Evolutionary conservation across 257 asterid species (phyloP).

Genomic region (Solanum sparsipilum): DNA sequence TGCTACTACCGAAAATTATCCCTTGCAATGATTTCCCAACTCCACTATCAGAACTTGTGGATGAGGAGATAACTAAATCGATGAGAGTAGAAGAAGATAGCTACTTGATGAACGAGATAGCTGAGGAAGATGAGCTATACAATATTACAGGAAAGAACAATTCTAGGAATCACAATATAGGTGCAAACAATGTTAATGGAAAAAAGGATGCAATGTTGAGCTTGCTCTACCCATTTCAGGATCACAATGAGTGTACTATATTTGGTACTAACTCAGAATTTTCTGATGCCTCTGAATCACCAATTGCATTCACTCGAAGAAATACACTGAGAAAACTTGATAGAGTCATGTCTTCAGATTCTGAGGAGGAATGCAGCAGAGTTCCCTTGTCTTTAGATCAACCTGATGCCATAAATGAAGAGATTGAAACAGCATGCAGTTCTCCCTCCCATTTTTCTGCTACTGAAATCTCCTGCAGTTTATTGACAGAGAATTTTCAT

Average conservation of each 20-base stretch:
- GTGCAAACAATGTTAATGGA: slow-evolving; percentile 29
- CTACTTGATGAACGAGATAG: slow-evolving; percentile 17
- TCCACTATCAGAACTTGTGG: slow-evolving; percentile 70
- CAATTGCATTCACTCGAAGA: slow-evolving; percentile 36
- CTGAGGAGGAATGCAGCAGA: slow-evolving; percentile 55
- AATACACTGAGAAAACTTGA: slow-evolving; percentile 39
- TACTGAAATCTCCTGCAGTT: slow-evolving; percentile 20
- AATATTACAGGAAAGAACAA: slow-evolving; percentile 6
- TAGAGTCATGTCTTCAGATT: slow-evolving; percentile 65
- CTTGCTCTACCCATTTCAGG: slow-evolving; percentile 29
- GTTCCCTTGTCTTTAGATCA: slow-evolving; percentile 24
- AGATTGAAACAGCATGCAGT: slow-evolving; percentile 14
- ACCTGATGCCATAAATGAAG: slow-evolving; percentile 22
- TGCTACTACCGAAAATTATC: slow-evolving; percentile 54
- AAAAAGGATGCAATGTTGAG: slow-evolving; percentile 68
- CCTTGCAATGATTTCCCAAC: slow-evolving; percentile 54
- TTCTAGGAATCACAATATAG: slow-evolving; percentile 6
- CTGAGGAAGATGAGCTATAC: slow-evolving; percentile 19
- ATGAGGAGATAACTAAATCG: slow-evolving; percentile 60
- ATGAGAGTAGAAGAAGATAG: slow-evolving; percentile 38
- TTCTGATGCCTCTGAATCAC: slow-evolving; percentile 50
- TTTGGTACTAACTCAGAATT: slow-evolving; percentile 32
- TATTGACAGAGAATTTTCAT: slow-evolving; percentile 14
- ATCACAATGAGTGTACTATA: slow-evolving; percentile 31
- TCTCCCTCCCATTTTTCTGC: slow-evolving; percentile 21